A percentile compares a stretch with the other conserved stretches of the same genome.
Evolutionary conservation across 139 green algal genomes (phyloP).

Genomic region (Zygnema circumcarinatum): DNA sequence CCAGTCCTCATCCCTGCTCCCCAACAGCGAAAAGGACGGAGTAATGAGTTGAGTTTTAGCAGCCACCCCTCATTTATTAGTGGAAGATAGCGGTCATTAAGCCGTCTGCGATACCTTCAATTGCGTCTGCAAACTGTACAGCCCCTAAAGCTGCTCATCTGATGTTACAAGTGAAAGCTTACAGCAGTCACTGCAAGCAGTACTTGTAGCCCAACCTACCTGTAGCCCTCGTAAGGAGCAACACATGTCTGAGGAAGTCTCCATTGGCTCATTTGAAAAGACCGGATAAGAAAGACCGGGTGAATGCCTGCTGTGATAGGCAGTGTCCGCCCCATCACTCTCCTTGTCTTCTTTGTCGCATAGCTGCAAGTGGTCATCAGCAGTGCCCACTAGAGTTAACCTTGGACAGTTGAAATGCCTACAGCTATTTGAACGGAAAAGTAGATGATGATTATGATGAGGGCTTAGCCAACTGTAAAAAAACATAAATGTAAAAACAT

Average conservation of each 20-base stretch:
- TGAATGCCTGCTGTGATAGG: slow-evolving; percentile 29
- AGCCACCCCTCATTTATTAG: too few species aligned
- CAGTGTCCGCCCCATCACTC: slow-evolving; percentile 36
- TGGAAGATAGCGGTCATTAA: too few species aligned
- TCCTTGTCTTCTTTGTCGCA: slow-evolving; percentile 44
- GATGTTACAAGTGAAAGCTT: too few species aligned
- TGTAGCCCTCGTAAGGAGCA: slow-evolving; percentile 47
- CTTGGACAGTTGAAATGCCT: neutral
- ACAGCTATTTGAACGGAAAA: neutral
- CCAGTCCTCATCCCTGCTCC: slow-evolving; percentile 58
- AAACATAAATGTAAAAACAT: too few species aligned
- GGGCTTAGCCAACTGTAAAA: neutral
- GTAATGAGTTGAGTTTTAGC: too few species aligned
- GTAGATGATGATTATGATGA: neutral
- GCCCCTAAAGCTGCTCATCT: too few species aligned
- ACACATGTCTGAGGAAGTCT: neutral
- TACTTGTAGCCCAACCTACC: slow-evolving; percentile 13
- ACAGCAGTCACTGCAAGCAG: too few species aligned
- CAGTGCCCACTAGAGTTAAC: neutral
- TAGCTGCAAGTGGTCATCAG: slow-evolving; percentile 49
- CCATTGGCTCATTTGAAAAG: slow-evolving; percentile 48
- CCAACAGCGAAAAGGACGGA: neutral
- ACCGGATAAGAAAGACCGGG: slow-evolving; percentile 42
- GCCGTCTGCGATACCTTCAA: too few species aligned
- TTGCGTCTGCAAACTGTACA: too few species aligned